phyloP scores from a whole-genome alignment of 352 stramenopile species.

The Pythium scleroteichum region DNA sequence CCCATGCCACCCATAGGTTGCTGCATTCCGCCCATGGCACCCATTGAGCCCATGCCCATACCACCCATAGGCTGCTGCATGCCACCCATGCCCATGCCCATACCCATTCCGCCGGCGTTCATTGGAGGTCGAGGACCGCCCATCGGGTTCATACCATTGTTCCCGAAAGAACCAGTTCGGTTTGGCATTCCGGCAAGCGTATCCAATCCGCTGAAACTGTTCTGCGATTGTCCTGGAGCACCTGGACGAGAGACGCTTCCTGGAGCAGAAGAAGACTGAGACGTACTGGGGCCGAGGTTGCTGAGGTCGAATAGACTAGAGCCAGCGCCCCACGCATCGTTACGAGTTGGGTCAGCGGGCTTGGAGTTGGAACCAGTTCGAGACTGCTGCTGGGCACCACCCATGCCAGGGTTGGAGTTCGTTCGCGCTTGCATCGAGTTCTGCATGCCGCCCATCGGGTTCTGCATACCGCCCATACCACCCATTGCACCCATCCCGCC shows the following conservation, averaged over 20 bases:
- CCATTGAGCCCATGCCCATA: slow-evolving; percentile 37
- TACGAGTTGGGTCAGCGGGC: slow-evolving; percentile 55
- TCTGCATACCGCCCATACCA: slow-evolving; percentile 18
- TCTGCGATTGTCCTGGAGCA: slow-evolving; percentile 39
- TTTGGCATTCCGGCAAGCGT: slow-evolving; percentile 78
- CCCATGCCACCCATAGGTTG: slow-evolving; percentile 47
- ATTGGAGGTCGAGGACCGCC: slow-evolving; percentile 27
- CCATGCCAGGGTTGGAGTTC: slow-evolving; percentile 27
- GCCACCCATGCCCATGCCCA: slow-evolving; percentile 51
- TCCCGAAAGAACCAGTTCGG: slow-evolving; percentile 53
- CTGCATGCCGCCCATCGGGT: slow-evolving; percentile 52
- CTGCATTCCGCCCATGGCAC: slow-evolving; percentile 43
- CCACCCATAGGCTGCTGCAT: slow-evolving; percentile 59
- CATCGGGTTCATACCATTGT: slow-evolving; percentile 58
- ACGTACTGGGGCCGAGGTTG: slow-evolving; percentile 51
- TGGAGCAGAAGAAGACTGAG: slow-evolving; percentile 14
- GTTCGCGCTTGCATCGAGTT: slow-evolving; percentile 25
- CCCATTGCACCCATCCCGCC: slow-evolving; percentile 4
- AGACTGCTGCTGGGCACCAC: slow-evolving; percentile 26
- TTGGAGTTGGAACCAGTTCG: slow-evolving; percentile 61
- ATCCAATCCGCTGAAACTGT: slow-evolving; percentile 84
- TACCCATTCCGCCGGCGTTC: slow-evolving; percentile 55
- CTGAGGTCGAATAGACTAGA: slow-evolving; percentile 80
- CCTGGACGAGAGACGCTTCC: slow-evolving; percentile 30
- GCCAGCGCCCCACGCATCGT: slow-evolving; percentile 78